Conservation (phyloP, 2,329 filamentous ascomycete species). For the Cordyceps fumosorosea region DNA sequence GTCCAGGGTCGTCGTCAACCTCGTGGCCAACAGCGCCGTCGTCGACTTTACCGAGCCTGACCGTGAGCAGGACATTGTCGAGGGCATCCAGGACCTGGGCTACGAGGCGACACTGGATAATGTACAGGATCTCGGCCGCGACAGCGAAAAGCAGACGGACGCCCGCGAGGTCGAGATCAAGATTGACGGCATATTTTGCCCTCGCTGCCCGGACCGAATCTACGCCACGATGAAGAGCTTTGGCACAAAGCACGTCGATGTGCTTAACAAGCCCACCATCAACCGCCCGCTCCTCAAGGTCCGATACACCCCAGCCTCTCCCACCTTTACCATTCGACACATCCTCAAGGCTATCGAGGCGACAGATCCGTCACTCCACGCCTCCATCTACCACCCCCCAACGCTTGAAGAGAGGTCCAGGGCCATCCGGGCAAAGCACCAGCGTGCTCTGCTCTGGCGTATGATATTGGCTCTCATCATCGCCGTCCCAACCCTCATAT, state of each 20-base stretch:
- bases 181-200: slow-evolving; percentile 69
- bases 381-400: slow-evolving; percentile 70
- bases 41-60: slow-evolving; percentile 43
- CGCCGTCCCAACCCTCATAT: slow-evolving; percentile 75
- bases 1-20: slow-evolving; percentile 51
- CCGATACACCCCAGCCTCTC: slow-evolving; percentile 61
- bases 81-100: slow-evolving; percentile 55
- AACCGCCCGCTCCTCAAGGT: slow-evolving; percentile 63
- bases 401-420: slow-evolving; percentile 77
- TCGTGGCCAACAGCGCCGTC: slow-evolving; percentile 61
- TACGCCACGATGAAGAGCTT: slow-evolving; percentile 47
- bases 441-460: slow-evolving; percentile 61
- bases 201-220: slow-evolving; percentile 59
- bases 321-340: slow-evolving; percentile 65
- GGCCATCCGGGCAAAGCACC: slow-evolving; percentile 64
- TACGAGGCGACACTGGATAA: slow-evolving; percentile 57
- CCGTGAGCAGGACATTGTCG: slow-evolving; percentile 27
- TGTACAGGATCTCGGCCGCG: slow-evolving; percentile 35
- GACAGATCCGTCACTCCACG: slow-evolving; percentile 58
- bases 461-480: slow-evolving; percentile 61
- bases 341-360: slow-evolving; percentile 63
- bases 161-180: slow-evolving; percentile 56
- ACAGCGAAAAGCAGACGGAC: slow-evolving; percentile 28
- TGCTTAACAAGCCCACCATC: slow-evolving; percentile 50
- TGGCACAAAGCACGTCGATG: slow-evolving; percentile 38